These are phyloP conservation scores for Nicotiana noctiflora DNA, from an alignment of 257 asterid species.

Conservation along the genomic window DNA sequence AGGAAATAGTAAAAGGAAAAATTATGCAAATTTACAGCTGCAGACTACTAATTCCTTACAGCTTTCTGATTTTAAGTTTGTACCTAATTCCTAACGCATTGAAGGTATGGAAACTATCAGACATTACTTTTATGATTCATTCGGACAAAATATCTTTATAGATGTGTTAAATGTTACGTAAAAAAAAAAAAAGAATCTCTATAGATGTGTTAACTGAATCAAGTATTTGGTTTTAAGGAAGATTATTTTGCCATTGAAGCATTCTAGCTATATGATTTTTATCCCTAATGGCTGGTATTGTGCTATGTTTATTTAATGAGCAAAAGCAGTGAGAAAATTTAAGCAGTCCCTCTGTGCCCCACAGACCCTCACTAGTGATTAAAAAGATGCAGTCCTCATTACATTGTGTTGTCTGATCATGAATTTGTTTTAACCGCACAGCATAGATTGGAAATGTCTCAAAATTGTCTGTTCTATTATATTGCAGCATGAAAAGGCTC, in stretches of 20 bases:
- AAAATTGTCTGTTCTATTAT: background rate
- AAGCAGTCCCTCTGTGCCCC: background rate
- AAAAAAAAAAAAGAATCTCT: background rate
- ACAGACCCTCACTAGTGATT: background rate
- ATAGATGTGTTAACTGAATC: background rate
- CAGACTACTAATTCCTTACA: background rate
- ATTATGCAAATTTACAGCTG: background rate
- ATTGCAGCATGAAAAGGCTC: conserved; percentile 76
- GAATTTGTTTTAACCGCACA: background rate
- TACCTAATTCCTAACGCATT: background rate
- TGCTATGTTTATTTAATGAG: background rate
- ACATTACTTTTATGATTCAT: background rate
- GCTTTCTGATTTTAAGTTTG: background rate
- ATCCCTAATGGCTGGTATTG: background rate
- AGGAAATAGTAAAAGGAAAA: background rate
- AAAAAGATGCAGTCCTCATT: background rate
- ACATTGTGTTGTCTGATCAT: background rate
- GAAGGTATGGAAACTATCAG: background rate
- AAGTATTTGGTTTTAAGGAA: background rate
- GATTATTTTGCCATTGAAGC: background rate
- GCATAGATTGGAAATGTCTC: background rate
- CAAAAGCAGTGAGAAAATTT: background rate
- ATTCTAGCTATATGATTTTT: background rate
- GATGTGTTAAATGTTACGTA: no score
- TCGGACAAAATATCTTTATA: background rate